Base-by-base conservation (phyloP, 148 eudicot genomes). In the Cornus controversa region DNA sequence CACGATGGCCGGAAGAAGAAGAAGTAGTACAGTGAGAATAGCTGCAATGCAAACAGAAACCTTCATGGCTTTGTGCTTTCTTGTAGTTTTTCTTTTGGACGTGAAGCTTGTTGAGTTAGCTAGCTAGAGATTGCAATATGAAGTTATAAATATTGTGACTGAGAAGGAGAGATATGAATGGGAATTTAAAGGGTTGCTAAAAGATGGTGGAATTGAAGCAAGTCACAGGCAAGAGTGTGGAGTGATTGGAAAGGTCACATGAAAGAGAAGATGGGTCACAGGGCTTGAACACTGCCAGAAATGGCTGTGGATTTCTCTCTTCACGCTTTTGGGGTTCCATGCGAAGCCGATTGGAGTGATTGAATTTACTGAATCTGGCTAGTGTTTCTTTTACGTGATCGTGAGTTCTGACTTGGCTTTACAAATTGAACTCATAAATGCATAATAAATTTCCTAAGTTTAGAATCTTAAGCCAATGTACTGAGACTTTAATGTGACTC, bases 201-300 rank as follows among this genome's bases (percentile, higher is more conserved):
- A 58, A 45, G 28, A 29, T 65, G 54, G 60, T 11, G 77, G 79
- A 69, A 86, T 80, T 85, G 80, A 89, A 82, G 78, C 84, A 81
- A 90, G 81, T 90, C 88, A 87, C 89, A 87, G 72, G 81, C 69
- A 72, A 72, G 47, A 60, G 79, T 66, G 63, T 65, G 73, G 20
- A 50, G 47, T 23, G 4, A 60, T 60, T 7, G 23, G 9, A 16
- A 28, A 47, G 25, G 67, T 89, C 90, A 89, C 89, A 80, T 78
- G 86, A 84, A 85, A 82, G 77, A 37, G 28, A 76, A 31, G 79
- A 73, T 66, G 40, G 53, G 76, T 85, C 85, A 85, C 87, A 84
- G 80, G 83, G 72, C 69, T 76, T 71, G 70, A 71, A 45, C 80
- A 65, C 26, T n/a, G n/a, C 1, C 1, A 20, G 64, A 1, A 3